Evolutionary conservation across 768 basidiomycete genomes (phyloP), one percentile per base, ranked within the genome.

Genomic region (Cystofilobasidium macerans): DNA sequence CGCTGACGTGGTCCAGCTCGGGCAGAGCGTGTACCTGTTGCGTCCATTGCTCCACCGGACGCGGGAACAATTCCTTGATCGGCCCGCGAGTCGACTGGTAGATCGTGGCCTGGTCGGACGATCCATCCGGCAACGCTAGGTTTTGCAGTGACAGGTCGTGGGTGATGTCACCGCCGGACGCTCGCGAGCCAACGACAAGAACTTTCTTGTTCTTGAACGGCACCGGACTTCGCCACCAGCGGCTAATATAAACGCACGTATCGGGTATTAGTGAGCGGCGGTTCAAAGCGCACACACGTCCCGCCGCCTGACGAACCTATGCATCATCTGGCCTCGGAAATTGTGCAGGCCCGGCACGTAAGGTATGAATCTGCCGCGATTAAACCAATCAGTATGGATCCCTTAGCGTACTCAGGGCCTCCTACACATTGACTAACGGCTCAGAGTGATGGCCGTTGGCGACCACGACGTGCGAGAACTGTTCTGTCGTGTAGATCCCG

Each of bases 371-470:
- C 51, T 54, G 51, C 38, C 8, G 38, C 38, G 38, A 40, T 40
- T 38, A 38, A 38, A 14, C 36, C 7, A 14, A 38, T n/a, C n/a
- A n/a, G n/a, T n/a, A n/a, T n/a, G n/a, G n/a, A 14, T 38, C 8
- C 8, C 36, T 14, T 38, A 8, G 36, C 36, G 36, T 38, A 14
- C 36, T 53, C 48, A 53, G 24, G 24, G 13, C 24, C 12, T 53
- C 12, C 30, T 11, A 6, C 5, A 26, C 7, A 3, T 11, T 2
- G 18, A 54, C 51, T 2, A 26, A 54, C 51, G 64, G 64, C 14
- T 65, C 57, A n/a, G 57, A 48, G 38, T 65, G 57, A 24, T 65
- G 64, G 3, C 64, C 64, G 14, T 65, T 65, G 3, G 64, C 64
- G 45, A 65, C 26, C 3, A 65, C 64, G 22, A 65, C 64, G 33